Conservation (phyloP, 306 rosid genomes). For the Vicia sativa region DNA sequence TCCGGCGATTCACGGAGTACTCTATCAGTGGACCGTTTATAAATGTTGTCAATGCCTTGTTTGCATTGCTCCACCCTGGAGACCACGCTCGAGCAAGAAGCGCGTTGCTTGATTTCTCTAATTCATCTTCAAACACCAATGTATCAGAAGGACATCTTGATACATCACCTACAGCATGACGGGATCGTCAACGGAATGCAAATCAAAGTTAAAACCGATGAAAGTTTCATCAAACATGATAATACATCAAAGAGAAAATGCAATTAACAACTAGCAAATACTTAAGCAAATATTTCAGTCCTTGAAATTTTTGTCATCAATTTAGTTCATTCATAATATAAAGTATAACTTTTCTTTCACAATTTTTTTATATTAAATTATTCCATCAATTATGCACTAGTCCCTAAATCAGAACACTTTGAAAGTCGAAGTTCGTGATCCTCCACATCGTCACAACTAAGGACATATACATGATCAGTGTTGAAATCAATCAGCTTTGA, state of each 20-base stretch:
- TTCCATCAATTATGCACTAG: no score
- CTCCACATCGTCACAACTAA: not conserved
- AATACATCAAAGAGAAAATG: not conserved
- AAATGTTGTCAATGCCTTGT: conserved; percentile 82
- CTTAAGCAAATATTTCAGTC: not conserved
- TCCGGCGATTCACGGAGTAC: conserved; percentile 81
- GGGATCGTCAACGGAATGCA: conserved; percentile 5
- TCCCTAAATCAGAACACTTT: not conserved
- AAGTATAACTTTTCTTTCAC: not conserved
- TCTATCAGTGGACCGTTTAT: conserved; percentile 87
- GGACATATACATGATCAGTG: not conserved
- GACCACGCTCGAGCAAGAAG: conserved; percentile 99
- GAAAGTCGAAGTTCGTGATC: not conserved
- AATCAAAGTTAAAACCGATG: conserved; percentile 19
- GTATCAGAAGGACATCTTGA: conserved; percentile 73
- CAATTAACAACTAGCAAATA: conserved; percentile 3
- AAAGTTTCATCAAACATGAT: not conserved
- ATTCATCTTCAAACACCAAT: conserved; percentile 84
- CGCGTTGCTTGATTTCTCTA: conserved; percentile 95
- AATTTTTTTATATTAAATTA: no score
- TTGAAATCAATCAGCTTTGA: no score
- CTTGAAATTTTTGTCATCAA: not conserved
- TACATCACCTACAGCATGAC: conserved; percentile 61
- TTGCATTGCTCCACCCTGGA: conserved; percentile 99
- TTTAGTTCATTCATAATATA: not conserved